Base-by-base conservation (phyloP, 225 moss, liverwort and hornwort genomes). In the Rhytidiadelphus loreus region DNA sequence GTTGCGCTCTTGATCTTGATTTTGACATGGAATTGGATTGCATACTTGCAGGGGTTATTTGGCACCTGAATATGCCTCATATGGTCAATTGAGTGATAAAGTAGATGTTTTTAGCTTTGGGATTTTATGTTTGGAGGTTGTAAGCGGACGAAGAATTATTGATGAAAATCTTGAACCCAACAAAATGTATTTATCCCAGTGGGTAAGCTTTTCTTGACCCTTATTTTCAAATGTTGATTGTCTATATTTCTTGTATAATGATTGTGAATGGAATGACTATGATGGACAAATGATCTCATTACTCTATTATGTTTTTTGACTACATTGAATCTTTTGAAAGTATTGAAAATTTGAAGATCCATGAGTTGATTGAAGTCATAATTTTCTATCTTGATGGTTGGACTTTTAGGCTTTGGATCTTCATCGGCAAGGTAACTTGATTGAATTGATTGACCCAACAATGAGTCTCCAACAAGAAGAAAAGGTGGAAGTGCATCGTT, bases 41-140 rank as follows among this genome's bases (percentile, higher is more conserved):
- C 13, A 14, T 56, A 56, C 32, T 30, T 28, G 68, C 12, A 91
- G 86, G 24, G 88, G 89, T 0, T 93, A 93, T 41, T 46, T 93
- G 53, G 90, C 91, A 73, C 92, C 87, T 3, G 89, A 92, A 48
- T 86, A 90, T 88, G 86, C 86, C 4, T 75, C 78, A 5, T 75
- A 46, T 1, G 78, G 83, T 41, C 85, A 88, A 13, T 22, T 92
- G 37, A 92, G 87, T 88, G 89, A 87, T 8, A 89, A 91, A 87
- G 82, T 85, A 19, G 89, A 91, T 61, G 69, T 91, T 63, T 91
- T 68, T 26, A 91, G 89, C 82, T 91, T 89, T 48, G 89, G 89
- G 2, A 81, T 89, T 37, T 7, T 91, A 32, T 89, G 80, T 24
- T 85, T 91, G 87, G 87, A 91, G 48, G 61, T 91, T 62, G 55